phyloP scores from a whole-genome alignment of 2,329 filamentous ascomycete genomes.

The Ceratocystis eucalypticola region DNA sequence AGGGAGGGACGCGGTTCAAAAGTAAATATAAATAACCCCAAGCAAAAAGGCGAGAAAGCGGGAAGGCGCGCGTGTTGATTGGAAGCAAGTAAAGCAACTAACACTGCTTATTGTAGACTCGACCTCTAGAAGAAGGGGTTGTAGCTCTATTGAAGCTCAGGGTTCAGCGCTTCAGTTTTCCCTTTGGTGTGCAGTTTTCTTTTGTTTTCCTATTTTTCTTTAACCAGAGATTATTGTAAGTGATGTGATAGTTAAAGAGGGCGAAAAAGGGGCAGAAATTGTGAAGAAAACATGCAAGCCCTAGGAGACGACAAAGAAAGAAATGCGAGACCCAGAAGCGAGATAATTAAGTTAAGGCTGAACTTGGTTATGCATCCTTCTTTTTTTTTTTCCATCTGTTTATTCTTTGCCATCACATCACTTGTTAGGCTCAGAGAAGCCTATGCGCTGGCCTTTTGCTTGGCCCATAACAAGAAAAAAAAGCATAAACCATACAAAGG shows the following conservation, averaged over 20 bases:
- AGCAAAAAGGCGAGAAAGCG: neutral
- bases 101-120: too few relatives aligned
- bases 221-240: too few relatives aligned
- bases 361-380: neutral
- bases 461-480: too few relatives aligned
- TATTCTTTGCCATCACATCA: neutral
- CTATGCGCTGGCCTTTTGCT: conserved; percentile 1
- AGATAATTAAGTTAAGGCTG: too few relatives aligned
- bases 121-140: too few relatives aligned
- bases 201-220: too few relatives aligned
- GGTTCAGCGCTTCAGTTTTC: too few relatives aligned
- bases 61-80: conserved; percentile 3
- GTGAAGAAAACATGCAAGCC: neutral
- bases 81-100: conserved; percentile 1
- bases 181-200: too few relatives aligned
- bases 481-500: too few relatives aligned
- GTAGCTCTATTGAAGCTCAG: too few relatives aligned
- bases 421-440: neutral
- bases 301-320: neutral
- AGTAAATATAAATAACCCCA: neutral
- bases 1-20: neutral
- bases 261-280: neutral
- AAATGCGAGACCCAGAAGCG: neutral
- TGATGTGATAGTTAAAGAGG: too few relatives aligned
- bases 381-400: neutral